A percentile compares a stretch with the other conserved stretches of the same genome.
These are phyloP conservation scores for Spathaspora hagerdaliae DNA, from an alignment of 805 yeast genomes.

Conservation along the genomic window DNA sequence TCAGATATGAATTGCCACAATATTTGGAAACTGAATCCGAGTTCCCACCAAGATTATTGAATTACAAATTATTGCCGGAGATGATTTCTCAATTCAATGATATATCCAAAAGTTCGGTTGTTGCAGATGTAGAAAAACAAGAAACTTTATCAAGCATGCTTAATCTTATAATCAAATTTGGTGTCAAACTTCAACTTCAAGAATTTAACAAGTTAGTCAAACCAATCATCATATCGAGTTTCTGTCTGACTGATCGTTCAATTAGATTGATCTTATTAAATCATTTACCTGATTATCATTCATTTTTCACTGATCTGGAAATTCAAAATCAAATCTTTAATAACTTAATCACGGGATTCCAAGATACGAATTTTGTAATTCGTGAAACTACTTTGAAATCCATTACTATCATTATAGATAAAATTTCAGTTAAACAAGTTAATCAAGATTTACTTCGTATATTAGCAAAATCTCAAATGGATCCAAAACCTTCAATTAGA, in stretches of 20 bases:
- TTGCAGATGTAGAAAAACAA: slow-evolving; percentile 28
- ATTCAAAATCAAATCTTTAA: slow-evolving; percentile 68
- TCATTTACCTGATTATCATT: slow-evolving; percentile 53
- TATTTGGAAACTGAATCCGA: slow-evolving; percentile 16
- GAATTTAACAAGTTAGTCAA: slow-evolving; percentile 43
- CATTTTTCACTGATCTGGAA: slow-evolving; percentile 50
- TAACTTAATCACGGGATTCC: slow-evolving; percentile 72
- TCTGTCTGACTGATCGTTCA: slow-evolving; percentile 68
- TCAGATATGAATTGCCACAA: slow-evolving; percentile 26
- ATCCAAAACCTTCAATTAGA: slow-evolving; percentile 70
- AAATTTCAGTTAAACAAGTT: slow-evolving; percentile 71
- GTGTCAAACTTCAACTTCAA: slow-evolving; percentile 22
- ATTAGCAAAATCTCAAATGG: slow-evolving; percentile 79
- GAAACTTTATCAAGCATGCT: slow-evolving; percentile 36
- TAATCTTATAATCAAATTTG: slow-evolving; percentile 37
- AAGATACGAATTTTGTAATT: slow-evolving; percentile 77
- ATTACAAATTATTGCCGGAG: slow-evolving; percentile 67
- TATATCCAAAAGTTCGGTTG: slow-evolving; percentile 21
- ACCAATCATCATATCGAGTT: slow-evolving; percentile 64
- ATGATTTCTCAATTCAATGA: slow-evolving; percentile 29
- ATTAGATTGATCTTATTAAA: slow-evolving; percentile 69
- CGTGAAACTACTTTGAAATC: slow-evolving; percentile 77
- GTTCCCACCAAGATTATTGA: slow-evolving; percentile 52
- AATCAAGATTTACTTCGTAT: slow-evolving; percentile 81
- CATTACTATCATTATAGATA: slow-evolving; percentile 54